A percentile compares a stretch with the other conserved stretches of the same genome.
Conservation (phyloP, 805 yeast genomes). For the Pichia ethanolica region DNA sequence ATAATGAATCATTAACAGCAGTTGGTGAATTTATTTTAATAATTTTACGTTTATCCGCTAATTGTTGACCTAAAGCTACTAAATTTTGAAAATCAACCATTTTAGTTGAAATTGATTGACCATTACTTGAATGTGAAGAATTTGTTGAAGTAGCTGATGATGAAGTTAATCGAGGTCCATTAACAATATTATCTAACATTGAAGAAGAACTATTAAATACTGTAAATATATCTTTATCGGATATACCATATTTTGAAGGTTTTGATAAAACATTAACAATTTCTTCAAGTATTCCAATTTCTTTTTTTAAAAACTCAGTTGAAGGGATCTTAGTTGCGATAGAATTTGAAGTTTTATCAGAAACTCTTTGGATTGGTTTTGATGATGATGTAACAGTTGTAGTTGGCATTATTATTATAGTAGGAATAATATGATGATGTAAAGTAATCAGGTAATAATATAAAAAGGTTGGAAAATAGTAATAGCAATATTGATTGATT, state of each 20-base stretch:
- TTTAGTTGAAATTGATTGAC: slow-evolving; percentile 12
- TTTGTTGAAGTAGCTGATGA: neutral
- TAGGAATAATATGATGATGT: too few relatives aligned
- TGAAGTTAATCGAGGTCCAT: slow-evolving; percentile 1
- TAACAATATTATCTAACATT: slow-evolving; percentile 8
- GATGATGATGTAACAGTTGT: too few relatives aligned
- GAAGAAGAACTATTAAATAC: slow-evolving; percentile 11
- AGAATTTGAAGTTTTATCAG: too few relatives aligned
- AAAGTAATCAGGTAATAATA: too few relatives aligned
- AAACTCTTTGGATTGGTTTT: too few relatives aligned
- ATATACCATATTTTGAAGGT: slow-evolving; percentile 15
- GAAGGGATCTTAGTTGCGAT: too few relatives aligned
- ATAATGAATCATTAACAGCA: neutral
- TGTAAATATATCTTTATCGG: slow-evolving; percentile 16
- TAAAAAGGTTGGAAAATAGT: too few relatives aligned
- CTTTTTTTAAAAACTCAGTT: slow-evolving; percentile 12
- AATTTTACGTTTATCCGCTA: slow-evolving; percentile 11
- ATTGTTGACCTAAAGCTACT: slow-evolving; percentile 20
- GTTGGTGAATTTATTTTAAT: neutral
- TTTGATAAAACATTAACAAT: slow-evolving; percentile 18
- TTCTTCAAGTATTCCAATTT: slow-evolving; percentile 19
- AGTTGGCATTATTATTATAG: too few relatives aligned
- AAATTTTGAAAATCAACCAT: slow-evolving; percentile 22
- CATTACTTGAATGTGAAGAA: neutral
- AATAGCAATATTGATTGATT: too few relatives aligned